Percentiles rank a stretch among this genome's conserved stretches.
Evolutionary conservation across 768 basidiomycete genomes (phyloP).

Genomic region (Obba rivulosa): DNA sequence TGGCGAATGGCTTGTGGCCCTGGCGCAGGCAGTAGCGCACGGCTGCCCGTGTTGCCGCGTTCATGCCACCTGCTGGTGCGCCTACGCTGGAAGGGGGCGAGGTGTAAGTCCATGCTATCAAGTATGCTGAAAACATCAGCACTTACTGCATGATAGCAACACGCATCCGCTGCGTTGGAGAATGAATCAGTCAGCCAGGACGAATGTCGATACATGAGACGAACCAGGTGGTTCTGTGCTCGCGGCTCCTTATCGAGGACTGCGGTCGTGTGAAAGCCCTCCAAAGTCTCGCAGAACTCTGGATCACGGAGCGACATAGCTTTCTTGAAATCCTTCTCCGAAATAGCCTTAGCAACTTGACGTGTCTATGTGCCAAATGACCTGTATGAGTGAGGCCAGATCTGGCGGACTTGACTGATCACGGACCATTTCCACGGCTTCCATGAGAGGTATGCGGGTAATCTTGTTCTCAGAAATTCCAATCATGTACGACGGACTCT

Average conservation of each 20-base stretch:
- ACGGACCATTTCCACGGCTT: conserved; percentile 83
- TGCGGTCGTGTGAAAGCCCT: conserved; percentile 80
- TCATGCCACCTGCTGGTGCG: conserved; percentile 98
- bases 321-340: conserved; percentile 74
- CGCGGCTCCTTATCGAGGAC: conserved; percentile 38
- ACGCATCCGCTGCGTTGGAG: conserved; percentile 54
- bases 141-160: conserved; percentile 82
- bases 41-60: conserved; percentile 92
- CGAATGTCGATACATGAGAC: neutral
- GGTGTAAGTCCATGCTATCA: neutral
- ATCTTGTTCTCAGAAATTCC: conserved; percentile 95
- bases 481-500: conserved; percentile 96
- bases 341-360: conserved; percentile 78
- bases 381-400: too few species aligned
- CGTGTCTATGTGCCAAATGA: conserved; percentile 58
- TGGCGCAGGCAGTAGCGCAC: conserved; percentile 90
- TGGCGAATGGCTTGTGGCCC: conserved; percentile 87
- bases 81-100: conserved; percentile 58
- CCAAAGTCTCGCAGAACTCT: conserved; percentile 83
- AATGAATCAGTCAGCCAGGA: neutral
- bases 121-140: conserved; percentile 4
- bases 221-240: conserved; percentile 27
- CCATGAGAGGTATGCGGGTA: conserved; percentile 82
- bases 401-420: too few species aligned
- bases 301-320: conserved; percentile 88